A percentile compares a stretch with the other conserved stretches of the same genome.
Conservation (phyloP, 1,284 basidiomycete genomes). For the Leccinum solheimii region DNA sequence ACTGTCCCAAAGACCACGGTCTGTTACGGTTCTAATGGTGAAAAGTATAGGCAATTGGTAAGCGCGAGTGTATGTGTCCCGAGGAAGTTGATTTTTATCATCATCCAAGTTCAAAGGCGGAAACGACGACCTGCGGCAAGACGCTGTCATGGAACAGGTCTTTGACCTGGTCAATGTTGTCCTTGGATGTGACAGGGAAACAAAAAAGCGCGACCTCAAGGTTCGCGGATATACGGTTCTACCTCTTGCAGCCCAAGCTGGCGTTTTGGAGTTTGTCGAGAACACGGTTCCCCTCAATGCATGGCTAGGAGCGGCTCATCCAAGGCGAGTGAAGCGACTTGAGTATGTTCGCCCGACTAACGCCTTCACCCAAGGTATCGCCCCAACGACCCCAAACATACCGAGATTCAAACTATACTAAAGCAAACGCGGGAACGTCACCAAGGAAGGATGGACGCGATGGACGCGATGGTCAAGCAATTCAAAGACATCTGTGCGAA, state of each 20-base stretch:
- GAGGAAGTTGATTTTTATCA: background rate
- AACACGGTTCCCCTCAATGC: conserved; percentile 70
- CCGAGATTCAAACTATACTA: conserved; percentile 24
- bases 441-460: conserved; percentile 33
- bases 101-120: conserved; percentile 83
- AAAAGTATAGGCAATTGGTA: conserved; percentile 80
- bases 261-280: conserved; percentile 89
- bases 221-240: conserved; percentile 90
- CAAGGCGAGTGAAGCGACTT: conserved; percentile 40
- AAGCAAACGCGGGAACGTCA: conserved; percentile 33
- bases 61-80: conserved; percentile 27
- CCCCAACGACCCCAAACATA: conserved; percentile 35
- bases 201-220: conserved; percentile 68
- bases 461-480: conserved; percentile 42
- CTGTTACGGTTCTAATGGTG: conserved; percentile 73
- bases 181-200: conserved; percentile 72
- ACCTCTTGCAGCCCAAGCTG: conserved; percentile 79
- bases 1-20: conserved; percentile 82
- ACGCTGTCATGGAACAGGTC: conserved; percentile 99
- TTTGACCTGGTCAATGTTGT: conserved; percentile 89
- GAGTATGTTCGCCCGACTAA: conserved; percentile 22
- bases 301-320: conserved; percentile 68
- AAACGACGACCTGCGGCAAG: conserved; percentile 91
- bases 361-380: conserved; percentile 39
- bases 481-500: conserved; percentile 56